Conservation (phyloP, 2,329 filamentous ascomycete species). For the Fusarium globosum region DNA sequence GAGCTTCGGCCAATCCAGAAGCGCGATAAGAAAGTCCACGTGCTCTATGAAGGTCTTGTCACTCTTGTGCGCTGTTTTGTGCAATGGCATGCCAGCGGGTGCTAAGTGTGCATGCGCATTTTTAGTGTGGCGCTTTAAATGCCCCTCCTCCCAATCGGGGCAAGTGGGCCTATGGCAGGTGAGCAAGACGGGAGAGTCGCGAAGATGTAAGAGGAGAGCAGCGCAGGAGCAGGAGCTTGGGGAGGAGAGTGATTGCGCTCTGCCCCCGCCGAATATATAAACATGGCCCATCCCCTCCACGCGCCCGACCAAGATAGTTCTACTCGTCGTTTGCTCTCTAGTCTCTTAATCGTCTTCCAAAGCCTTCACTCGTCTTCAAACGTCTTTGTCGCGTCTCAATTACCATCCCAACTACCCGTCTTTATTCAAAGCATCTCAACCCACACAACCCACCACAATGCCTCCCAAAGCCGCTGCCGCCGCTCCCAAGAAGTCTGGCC, state of each 20-base stretch:
- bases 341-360: constrained; percentile 41
- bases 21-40: constrained; percentile 5
- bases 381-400: constrained; percentile 41
- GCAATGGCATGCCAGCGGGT: constrained; percentile 36
- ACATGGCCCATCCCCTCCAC: constrained; percentile 63
- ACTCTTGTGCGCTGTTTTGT: constrained; percentile 34
- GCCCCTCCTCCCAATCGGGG: constrained; percentile 40
- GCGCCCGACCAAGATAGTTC: constrained; percentile 60
- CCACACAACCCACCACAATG: constrained; percentile 58
- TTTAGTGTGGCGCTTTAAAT: constrained; percentile 43
- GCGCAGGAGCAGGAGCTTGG: constrained; percentile 44
- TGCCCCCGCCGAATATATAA: constrained; percentile 71
- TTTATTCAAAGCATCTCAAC: constrained; percentile 34
- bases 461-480: constrained; percentile 68
- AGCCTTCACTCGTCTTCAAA: constrained; percentile 7
- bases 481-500: constrained; percentile 60
- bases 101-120: constrained; percentile 29
- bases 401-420: constrained; percentile 39
- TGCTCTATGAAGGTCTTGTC: constrained; percentile 15
- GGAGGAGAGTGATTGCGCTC: constrained; percentile 64
- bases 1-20: background rate
- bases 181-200: constrained; percentile 35
- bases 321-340: constrained; percentile 50
- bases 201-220: constrained; percentile 35
- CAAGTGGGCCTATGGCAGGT: constrained; percentile 42